Evolutionary conservation across 2,329 filamentous ascomycete species (phyloP).

Genomic region (Dothideomycetes sp.): DNA sequence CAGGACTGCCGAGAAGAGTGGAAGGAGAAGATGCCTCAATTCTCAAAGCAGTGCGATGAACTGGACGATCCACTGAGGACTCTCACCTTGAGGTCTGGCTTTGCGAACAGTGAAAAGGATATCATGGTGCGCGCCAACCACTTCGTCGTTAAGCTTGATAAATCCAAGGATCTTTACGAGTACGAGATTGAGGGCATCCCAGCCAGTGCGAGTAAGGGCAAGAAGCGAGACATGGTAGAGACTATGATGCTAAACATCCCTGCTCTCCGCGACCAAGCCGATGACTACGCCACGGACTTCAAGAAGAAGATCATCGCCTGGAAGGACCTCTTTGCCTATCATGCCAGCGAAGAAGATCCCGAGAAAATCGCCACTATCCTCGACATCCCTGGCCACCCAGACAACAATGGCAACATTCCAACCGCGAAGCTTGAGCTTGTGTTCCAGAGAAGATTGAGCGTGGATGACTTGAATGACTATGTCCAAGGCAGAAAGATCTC

Average conservation of each 20-base stretch:
- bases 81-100: background rate
- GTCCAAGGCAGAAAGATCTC: constrained; percentile 5
- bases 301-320: constrained; percentile 9
- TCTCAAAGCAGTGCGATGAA: background rate
- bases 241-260: constrained; percentile 8
- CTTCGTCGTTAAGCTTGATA: constrained; percentile 6
- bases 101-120: background rate
- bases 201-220: constrained; percentile 3
- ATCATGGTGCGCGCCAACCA: constrained; percentile 8
- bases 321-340: constrained; percentile 3
- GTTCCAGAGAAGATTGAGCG: background rate
- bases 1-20: background rate
- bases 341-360: background rate
- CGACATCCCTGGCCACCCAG: background rate
- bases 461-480: constrained; percentile 3
- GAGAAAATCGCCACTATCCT: background rate
- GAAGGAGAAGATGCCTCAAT: background rate
- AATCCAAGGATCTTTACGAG: constrained; percentile 9
- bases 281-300: constrained; percentile 11
- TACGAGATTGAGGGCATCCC: constrained; percentile 10
- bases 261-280: constrained; percentile 4
- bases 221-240: constrained; percentile 7
- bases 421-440: background rate
- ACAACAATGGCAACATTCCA: background rate
- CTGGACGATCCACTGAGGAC: background rate